These are phyloP conservation scores for Apocynum venetum DNA, from an alignment of 257 asterid species.

Conservation along the genomic window DNA sequence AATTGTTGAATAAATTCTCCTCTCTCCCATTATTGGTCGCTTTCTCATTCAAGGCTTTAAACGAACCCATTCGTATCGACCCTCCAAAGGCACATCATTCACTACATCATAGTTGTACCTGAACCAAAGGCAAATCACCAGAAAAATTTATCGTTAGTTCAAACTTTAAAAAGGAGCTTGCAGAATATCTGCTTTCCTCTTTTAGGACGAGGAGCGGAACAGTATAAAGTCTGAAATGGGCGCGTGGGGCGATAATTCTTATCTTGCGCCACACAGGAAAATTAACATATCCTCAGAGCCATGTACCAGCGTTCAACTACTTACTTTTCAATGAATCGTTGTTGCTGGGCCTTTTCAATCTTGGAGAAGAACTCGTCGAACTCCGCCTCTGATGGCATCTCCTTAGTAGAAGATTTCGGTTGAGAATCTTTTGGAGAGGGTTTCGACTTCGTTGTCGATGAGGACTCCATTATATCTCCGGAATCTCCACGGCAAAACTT, in stretches of 20 bases:
- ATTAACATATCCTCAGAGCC: constrained; percentile 8
- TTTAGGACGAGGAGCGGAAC: neutral
- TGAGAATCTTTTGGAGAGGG: constrained; percentile 24
- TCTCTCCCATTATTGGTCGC: neutral
- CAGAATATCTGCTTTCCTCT: constrained; percentile 5
- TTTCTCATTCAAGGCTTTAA: constrained; percentile 17
- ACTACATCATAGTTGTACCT: constrained; percentile 85
- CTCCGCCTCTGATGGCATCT: constrained; percentile 60
- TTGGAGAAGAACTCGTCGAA: constrained; percentile 73
- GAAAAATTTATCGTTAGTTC: neutral
- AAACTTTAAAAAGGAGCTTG: too few species aligned
- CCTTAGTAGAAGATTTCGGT: constrained; percentile 8
- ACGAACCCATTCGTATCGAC: constrained; percentile 76
- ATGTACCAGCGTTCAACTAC: constrained; percentile 20
- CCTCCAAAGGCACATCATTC: constrained; percentile 77
- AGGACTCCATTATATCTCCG: constrained; percentile 29
- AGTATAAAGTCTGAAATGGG: constrained; percentile 28
- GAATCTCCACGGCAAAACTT: constrained; percentile 52
- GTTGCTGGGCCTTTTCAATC: constrained; percentile 64
- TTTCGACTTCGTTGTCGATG: constrained; percentile 16
- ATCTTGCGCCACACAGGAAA: constrained; percentile 29
- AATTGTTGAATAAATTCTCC: neutral
- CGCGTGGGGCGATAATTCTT: constrained; percentile 21
- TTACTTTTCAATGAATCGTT: constrained; percentile 72
- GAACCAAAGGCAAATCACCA: constrained; percentile 18